These are phyloP conservation scores for Chenopodium berlandieri DNA, from an alignment of 148 eudicot species.

Conservation along the genomic window DNA sequence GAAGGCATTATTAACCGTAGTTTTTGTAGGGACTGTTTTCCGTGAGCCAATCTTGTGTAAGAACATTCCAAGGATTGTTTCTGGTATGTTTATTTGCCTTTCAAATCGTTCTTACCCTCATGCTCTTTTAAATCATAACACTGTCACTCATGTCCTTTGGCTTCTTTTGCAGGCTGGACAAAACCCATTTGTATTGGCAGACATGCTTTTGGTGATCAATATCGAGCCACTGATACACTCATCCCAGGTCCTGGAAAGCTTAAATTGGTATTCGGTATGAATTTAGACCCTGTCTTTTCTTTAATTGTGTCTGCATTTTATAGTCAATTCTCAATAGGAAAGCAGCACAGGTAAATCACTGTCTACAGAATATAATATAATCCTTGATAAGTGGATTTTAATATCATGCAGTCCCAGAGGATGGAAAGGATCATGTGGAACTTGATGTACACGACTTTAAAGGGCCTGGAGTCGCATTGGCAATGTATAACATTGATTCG, in stretches of 20 bases:
- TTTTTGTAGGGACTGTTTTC: slow-evolving; percentile 69
- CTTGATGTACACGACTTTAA: slow-evolving; percentile 74
- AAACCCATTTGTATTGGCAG: slow-evolving; percentile 94
- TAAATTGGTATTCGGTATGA: slow-evolving; percentile 75
- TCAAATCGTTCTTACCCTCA: neutral
- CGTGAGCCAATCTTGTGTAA: slow-evolving; percentile 92
- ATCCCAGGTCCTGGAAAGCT: slow-evolving; percentile 88
- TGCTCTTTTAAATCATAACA: neutral
- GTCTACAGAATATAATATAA: neutral
- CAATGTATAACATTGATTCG: slow-evolving; percentile 94
- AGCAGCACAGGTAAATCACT: neutral
- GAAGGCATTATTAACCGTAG: slow-evolving; percentile 13
- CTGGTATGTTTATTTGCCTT: slow-evolving; percentile 39
- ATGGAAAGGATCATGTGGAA: slow-evolving; percentile 55
- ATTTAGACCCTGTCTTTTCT: neutral
- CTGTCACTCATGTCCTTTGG: neutral
- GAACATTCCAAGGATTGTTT: slow-evolving; percentile 76
- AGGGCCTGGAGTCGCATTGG: slow-evolving; percentile 77
- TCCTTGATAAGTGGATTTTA: slow-evolving; percentile 4
- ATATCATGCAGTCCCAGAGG: slow-evolving; percentile 73
- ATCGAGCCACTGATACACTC: slow-evolving; percentile 81
- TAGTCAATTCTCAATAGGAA: neutral
- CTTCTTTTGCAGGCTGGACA: slow-evolving; percentile 48
- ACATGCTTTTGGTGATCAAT: slow-evolving; percentile 97
- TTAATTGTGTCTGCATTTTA: neutral